Conservation (phyloP, 768 basidiomycete species). For the Kwoniella shandongensis region DNA sequence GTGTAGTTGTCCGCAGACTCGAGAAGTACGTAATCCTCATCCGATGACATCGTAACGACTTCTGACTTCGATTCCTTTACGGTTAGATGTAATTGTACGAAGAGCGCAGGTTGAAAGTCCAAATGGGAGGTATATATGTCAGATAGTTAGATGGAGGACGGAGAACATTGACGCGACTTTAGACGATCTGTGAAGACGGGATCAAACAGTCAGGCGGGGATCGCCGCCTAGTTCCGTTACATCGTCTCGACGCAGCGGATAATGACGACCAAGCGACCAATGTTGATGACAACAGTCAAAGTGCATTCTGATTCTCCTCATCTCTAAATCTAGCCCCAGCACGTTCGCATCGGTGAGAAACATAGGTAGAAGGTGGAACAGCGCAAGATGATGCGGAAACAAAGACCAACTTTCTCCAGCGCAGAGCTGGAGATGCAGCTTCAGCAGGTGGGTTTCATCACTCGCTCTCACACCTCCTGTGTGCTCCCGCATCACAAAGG, state of each 20-base stretch:
- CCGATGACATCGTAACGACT: conserved; percentile 19
- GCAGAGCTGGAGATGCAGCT: conserved; percentile 52
- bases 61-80: not conserved
- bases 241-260: not conserved
- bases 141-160: too few relatives aligned
- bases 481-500: not conserved
- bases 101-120: not conserved
- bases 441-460: conserved; percentile 36
- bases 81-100: not conserved
- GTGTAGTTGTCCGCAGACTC: conserved; percentile 67
- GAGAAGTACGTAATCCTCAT: conserved; percentile 38
- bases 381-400: conserved; percentile 34
- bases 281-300: conserved; percentile 1
- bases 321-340: too few relatives aligned
- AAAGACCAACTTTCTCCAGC: conserved; percentile 44
- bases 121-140: too few relatives aligned
- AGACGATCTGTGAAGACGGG: too few relatives aligned
- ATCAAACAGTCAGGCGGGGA: not conserved
- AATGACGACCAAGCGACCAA: not conserved
- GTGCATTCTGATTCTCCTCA: too few relatives aligned
- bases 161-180: too few relatives aligned
- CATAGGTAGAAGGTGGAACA: too few relatives aligned
- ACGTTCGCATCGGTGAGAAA: too few relatives aligned
- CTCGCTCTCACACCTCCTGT: too few relatives aligned
- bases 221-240: not conserved